phyloP scores from a whole-genome alignment of 768 basidiomycete genomes.

The Rhizopogon rudus region DNA sequence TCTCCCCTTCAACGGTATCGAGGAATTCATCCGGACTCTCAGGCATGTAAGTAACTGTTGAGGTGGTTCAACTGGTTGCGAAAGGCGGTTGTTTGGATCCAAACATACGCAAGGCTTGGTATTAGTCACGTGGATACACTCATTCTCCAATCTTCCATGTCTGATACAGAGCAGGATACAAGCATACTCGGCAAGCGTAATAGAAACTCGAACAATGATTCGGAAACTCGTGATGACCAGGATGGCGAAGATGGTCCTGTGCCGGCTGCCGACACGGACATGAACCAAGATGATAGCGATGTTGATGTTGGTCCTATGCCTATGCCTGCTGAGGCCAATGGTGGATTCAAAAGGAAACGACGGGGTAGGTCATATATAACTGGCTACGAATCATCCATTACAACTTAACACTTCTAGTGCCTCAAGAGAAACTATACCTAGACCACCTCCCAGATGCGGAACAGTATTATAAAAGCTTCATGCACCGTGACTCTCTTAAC shows the following conservation, averaged over 20 bases:
- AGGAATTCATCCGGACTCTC: conserved; percentile 42
- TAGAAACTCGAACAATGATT: conserved; percentile 31
- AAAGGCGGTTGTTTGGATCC: conserved; percentile 14
- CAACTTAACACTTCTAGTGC: conserved; percentile 59
- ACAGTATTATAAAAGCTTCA: conserved; percentile 95
- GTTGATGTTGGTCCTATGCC: conserved; percentile 92
- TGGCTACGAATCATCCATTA: not conserved
- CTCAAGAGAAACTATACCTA: conserved; percentile 89
- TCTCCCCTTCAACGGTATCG: conserved; percentile 75
- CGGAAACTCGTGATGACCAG: not conserved
- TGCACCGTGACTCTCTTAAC: conserved; percentile 93
- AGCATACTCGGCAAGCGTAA: conserved; percentile 63
- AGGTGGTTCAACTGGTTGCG: not conserved
- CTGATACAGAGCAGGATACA: conserved; percentile 42
- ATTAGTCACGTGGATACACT: not conserved
- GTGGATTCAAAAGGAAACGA: conserved; percentile 65
- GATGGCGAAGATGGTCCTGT: conserved; percentile 19
- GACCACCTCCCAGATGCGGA: conserved; percentile 90
- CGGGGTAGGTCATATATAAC: conserved; percentile 52
- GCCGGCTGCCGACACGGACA: conserved; percentile 11
- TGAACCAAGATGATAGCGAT: conserved; percentile 47
- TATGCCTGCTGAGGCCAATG: conserved; percentile 38
- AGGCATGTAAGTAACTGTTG: not conserved
- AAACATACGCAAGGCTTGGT: conserved; percentile 6
- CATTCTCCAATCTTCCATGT: conserved; percentile 26